phyloP scores from a whole-genome alignment of 495 filamentous ascomycete genomes.

The Aspergillus baeticus region DNA sequence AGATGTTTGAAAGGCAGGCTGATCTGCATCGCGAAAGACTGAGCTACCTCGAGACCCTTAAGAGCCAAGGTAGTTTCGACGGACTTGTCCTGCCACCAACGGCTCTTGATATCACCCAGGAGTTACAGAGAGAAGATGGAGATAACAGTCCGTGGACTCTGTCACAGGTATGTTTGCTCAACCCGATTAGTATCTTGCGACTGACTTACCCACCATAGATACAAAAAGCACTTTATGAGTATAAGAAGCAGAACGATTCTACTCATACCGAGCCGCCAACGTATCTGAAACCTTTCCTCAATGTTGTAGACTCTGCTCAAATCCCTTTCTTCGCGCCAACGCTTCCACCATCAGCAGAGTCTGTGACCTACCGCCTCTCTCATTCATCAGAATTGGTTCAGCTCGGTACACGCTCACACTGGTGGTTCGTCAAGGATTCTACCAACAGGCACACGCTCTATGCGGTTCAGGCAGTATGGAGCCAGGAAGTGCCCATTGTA shows the following conservation, averaged over 20 bases:
- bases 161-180: slow-evolving; percentile 8
- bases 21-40: slow-evolving; percentile 18
- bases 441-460: slow-evolving; percentile 20
- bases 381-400: slow-evolving; percentile 19
- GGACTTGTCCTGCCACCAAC: slow-evolving; percentile 15
- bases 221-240: slow-evolving; percentile 14
- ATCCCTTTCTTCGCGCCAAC: slow-evolving; percentile 13
- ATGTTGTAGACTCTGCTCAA: slow-evolving; percentile 1
- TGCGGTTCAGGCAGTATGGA: slow-evolving; percentile 20
- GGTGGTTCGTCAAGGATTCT: slow-evolving; percentile 21
- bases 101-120: slow-evolving; percentile 13
- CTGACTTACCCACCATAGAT: slow-evolving; percentile 5
- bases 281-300: slow-evolving; percentile 16
- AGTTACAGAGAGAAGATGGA: slow-evolving; percentile 1
- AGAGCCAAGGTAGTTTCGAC: slow-evolving; percentile 11
- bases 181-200: background rate
- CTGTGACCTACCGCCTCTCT: slow-evolving; percentile 17
- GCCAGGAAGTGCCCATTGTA: slow-evolving; percentile 17
- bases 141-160: slow-evolving; percentile 10
- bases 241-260: background rate
- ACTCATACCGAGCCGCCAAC: background rate
- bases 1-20: slow-evolving; percentile 22
- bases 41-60: slow-evolving; percentile 11
- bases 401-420: slow-evolving; percentile 17
- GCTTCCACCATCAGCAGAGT: background rate